Percentiles rank a stretch among this genome's conserved stretches.
phyloP scores from a whole-genome alignment of 106 monocot species.

The Alisma plantagoaquatica region DNA sequence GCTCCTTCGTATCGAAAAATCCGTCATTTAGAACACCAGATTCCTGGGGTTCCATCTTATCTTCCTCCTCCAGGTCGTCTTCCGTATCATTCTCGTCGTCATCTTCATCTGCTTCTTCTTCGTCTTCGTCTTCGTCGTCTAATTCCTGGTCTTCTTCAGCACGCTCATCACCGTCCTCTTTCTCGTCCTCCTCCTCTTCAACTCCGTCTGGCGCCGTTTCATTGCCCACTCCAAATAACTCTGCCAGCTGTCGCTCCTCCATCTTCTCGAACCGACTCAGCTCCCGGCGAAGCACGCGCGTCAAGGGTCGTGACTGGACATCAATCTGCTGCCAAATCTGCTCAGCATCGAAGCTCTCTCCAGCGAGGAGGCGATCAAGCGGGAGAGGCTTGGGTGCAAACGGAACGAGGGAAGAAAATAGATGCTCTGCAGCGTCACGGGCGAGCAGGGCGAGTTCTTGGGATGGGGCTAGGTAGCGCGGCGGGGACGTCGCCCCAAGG shows the following conservation, averaged over 20 bases:
- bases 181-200: constrained; percentile 4
- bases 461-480: constrained; percentile 41
- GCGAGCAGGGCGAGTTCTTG: constrained; percentile 33
- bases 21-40: no score
- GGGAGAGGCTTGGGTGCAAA: constrained; percentile 33
- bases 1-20: constrained; percentile 54
- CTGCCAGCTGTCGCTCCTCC: not conserved
- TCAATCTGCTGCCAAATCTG: constrained; percentile 92
- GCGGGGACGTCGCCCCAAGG: constrained; percentile 28
- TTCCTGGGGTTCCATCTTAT: constrained; percentile 3
- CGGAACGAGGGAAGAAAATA: constrained; percentile 45
- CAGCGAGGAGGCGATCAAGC: constrained; percentile 37
- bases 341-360: constrained; percentile 61
- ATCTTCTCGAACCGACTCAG: constrained; percentile 9
- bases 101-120: constrained; percentile 9
- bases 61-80: constrained; percentile 11
- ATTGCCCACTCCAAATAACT: no score
- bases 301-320: constrained; percentile 18
- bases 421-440: constrained; percentile 28
- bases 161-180: constrained; percentile 9
- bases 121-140: constrained; percentile 18
- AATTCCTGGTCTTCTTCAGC: constrained; percentile 13
- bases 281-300: not conserved
- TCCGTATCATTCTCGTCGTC: constrained; percentile 7
- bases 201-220: constrained; percentile 8